Percentiles rank a stretch among this genome's conserved stretches.
phyloP scores from a whole-genome alignment of 179 eudicot genomes.

The Nepenthes alata region DNA sequence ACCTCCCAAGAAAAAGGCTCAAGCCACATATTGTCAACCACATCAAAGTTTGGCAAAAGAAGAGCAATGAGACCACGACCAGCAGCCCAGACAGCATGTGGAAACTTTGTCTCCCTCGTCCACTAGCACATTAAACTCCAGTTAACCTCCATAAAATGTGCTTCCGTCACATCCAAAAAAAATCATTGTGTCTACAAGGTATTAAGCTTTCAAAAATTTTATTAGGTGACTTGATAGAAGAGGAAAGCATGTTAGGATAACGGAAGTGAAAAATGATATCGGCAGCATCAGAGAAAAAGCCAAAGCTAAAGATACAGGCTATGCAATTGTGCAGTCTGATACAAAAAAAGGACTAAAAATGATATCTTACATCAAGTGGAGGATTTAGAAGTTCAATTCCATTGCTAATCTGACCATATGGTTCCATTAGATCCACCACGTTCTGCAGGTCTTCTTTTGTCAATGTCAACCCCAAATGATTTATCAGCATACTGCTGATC shows the following conservation, averaged over 20 bases:
- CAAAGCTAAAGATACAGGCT: background rate
- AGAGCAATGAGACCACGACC: conserved; percentile 83
- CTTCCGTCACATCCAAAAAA: background rate
- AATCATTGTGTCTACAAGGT: background rate
- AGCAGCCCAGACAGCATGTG: conserved; percentile 98
- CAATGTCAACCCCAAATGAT: conserved; percentile 83
- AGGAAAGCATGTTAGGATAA: too few relatives aligned
- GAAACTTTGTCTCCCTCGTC: conserved; percentile 76
- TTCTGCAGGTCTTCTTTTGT: conserved; percentile 66
- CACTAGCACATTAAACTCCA: conserved; percentile 37
- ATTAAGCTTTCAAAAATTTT: too few relatives aligned
- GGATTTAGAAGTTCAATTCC: conserved; percentile 74
- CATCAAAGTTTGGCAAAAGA: conserved; percentile 86
- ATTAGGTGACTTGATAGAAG: too few relatives aligned
- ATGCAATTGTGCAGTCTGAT: background rate
- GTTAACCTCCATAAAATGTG: conserved; percentile 2
- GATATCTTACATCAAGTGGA: conserved; percentile 68
- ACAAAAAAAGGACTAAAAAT: background rate
- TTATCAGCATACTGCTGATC: conserved; percentile 57
- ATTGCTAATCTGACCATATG: conserved; percentile 75
- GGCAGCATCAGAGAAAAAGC: background rate
- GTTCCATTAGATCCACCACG: conserved; percentile 88
- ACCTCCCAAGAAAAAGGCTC: conserved; percentile 95
- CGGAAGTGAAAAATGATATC: background rate
- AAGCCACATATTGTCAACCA: conserved; percentile 84